Evolutionary conservation across 495 filamentous ascomycete genomes (phyloP).

Genomic region (Podospora didyma): DNA sequence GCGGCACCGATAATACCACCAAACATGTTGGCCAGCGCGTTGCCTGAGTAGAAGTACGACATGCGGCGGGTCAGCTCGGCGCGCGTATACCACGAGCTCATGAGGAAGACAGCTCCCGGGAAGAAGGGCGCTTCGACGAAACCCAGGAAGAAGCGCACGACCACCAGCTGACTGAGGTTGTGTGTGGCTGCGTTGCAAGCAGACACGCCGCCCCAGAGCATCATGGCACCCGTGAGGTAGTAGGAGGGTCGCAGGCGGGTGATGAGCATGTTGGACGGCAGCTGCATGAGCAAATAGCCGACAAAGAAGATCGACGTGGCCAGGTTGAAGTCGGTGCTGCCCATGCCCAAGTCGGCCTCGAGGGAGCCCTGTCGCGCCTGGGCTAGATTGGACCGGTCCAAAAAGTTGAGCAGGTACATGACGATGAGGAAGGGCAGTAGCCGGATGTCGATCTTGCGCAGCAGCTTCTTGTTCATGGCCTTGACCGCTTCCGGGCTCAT

Average conservation of each 20-base stretch:
- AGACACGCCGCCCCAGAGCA: slow-evolving; percentile 59
- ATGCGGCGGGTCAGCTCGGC: slow-evolving; percentile 45
- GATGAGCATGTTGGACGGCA: slow-evolving; percentile 55
- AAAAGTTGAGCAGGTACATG: slow-evolving; percentile 45
- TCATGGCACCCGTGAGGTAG: slow-evolving; percentile 55
- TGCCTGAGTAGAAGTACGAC: slow-evolving; percentile 57
- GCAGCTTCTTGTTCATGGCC: slow-evolving; percentile 19
- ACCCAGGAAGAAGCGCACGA: slow-evolving; percentile 60
- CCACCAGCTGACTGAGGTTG: slow-evolving; percentile 53
- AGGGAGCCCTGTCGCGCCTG: slow-evolving; percentile 43
- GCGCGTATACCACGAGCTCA: slow-evolving; percentile 51
- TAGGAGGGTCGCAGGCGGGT: slow-evolving; percentile 42
- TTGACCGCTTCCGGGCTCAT: slow-evolving; percentile 24
- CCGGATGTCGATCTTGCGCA: slow-evolving; percentile 39
- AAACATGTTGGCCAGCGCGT: slow-evolving; percentile 54
- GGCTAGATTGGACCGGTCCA: slow-evolving; percentile 41
- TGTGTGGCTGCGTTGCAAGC: slow-evolving; percentile 50
- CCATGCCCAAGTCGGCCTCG: slow-evolving; percentile 43
- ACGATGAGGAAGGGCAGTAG: slow-evolving; percentile 37
- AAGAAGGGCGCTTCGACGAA: slow-evolving; percentile 57
- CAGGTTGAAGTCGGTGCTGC: slow-evolving; percentile 48
- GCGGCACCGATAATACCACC: slow-evolving; percentile 56
- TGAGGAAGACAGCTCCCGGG: slow-evolving; percentile 43
- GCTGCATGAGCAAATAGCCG: slow-evolving; percentile 52
- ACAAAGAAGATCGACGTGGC: slow-evolving; percentile 57